Percentiles rank a stretch among this genome's conserved stretches.
Evolutionary conservation across 1,284 basidiomycete genomes (phyloP).

Genomic region (Leccinum huronense): DNA sequence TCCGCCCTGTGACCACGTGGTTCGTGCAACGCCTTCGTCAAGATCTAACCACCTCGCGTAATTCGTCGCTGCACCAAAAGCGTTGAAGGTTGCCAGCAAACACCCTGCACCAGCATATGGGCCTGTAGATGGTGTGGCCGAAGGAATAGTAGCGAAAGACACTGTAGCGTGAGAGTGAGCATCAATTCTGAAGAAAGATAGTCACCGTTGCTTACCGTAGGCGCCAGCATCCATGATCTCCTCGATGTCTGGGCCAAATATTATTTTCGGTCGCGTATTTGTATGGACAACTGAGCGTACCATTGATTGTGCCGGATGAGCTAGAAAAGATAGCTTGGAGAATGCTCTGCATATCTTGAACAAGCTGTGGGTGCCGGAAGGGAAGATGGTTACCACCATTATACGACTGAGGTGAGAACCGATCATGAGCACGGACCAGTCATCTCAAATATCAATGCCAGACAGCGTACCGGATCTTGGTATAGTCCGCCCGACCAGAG

Average conservation of each 20-base stretch:
- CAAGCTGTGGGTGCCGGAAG: conserved; percentile 45
- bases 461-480: conserved; percentile 51
- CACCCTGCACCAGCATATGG: conserved; percentile 69
- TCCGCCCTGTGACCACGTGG: conserved; percentile 56
- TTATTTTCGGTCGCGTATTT: conserved; percentile 6
- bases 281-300: conserved; percentile 37
- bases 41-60: conserved; percentile 70
- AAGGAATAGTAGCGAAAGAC: conserved; percentile 2
- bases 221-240: conserved; percentile 54
- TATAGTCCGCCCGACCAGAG: conserved; percentile 77
- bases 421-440: conserved; percentile 6
- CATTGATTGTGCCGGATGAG: conserved; percentile 55
- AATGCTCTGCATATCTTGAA: conserved; percentile 51
- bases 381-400: conserved; percentile 67
- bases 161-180: not conserved
- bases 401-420: conserved; percentile 42
- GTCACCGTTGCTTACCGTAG: conserved; percentile 48
- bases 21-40: conserved; percentile 55
- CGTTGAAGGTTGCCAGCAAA: conserved; percentile 51
- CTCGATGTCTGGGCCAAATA: conserved; percentile 47
- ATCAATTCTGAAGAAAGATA: not conserved
- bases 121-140: conserved; percentile 39
- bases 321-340: conserved; percentile 59
- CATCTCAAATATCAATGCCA: not conserved
- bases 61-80: conserved; percentile 41